Evolutionary conservation across 1,139 yeast species (phyloP).

Genomic region (Lipomyces yarrowii): DNA sequence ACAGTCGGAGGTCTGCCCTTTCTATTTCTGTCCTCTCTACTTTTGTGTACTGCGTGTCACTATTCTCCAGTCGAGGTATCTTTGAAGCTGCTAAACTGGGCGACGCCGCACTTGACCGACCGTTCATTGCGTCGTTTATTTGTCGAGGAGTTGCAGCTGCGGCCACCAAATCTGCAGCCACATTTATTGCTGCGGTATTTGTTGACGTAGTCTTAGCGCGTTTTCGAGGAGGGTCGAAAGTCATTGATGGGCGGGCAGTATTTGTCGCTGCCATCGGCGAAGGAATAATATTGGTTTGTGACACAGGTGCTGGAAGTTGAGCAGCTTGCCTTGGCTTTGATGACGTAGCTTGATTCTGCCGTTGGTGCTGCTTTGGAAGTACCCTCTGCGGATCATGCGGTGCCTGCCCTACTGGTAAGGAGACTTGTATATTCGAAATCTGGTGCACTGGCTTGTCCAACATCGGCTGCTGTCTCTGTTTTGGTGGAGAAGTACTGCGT

Average conservation of each 20-base stretch:
- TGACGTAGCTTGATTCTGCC: background rate
- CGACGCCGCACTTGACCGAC: background rate
- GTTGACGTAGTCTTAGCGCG: conserved; percentile 5
- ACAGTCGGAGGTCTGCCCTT: background rate
- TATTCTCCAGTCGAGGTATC: conserved; percentile 1
- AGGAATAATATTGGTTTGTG: background rate
- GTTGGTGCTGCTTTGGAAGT: background rate
- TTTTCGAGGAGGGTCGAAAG: conserved; percentile 29
- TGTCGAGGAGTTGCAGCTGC: background rate
- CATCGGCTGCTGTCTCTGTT: conserved; percentile 2
- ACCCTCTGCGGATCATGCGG: background rate
- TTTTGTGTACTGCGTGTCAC: background rate
- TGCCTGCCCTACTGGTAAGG: background rate
- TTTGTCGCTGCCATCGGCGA: conserved; percentile 4
- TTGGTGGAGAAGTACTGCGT: background rate
- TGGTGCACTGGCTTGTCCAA: background rate
- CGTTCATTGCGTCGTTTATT: background rate
- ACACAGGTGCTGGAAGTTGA: background rate
- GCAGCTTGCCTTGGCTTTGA: background rate
- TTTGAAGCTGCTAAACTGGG: background rate
- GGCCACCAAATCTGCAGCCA: background rate
- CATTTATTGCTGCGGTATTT: background rate
- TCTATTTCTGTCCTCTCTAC: too few relatives aligned
- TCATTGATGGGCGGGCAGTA: conserved; percentile 13
- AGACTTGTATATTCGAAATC: background rate